These are phyloP conservation scores for Lantana camara DNA, from an alignment of 257 asterid species.

Conservation along the genomic window DNA sequence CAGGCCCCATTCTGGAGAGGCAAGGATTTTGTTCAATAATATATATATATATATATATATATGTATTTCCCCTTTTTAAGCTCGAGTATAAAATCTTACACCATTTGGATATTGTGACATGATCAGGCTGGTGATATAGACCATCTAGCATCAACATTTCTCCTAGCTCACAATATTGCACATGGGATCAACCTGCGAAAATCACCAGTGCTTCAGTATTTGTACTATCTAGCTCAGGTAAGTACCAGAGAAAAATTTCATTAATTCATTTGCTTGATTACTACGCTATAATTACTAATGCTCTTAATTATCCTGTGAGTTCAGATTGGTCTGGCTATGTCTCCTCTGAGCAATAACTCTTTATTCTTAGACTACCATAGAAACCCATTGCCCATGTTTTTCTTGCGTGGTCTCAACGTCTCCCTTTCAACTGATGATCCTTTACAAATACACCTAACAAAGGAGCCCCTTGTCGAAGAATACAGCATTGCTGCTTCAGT, in stretches of 20 bases:
- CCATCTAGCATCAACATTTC: conserved; percentile 81
- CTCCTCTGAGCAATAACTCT: conserved; percentile 86
- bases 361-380: conserved; percentile 79
- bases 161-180: conserved; percentile 67
- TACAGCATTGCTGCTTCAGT: conserved; percentile 85
- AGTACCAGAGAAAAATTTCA: conserved; percentile 16
- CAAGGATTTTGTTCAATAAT: conserved; percentile 21
- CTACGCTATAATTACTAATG: conserved; percentile 22
- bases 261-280: conserved; percentile 17
- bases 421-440: conserved; percentile 88
- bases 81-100: neutral
- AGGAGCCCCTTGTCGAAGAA: conserved; percentile 84
- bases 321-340: conserved; percentile 85
- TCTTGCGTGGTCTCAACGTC: conserved; percentile 76
- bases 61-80: neutral
- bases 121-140: conserved; percentile 81
- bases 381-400: conserved; percentile 73
- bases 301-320: conserved; percentile 16
- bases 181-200: conserved; percentile 78
- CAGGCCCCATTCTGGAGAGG: conserved; percentile 88
- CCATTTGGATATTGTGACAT: conserved; percentile 15
- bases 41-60: too few species aligned
- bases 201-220: conserved; percentile 76
- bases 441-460: conserved; percentile 74
- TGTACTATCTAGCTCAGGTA: conserved; percentile 84